Evolutionary conservation across 2,329 filamentous ascomycete species (phyloP), one percentile per base, ranked within the genome.

Genomic region (Cladosporium phlei): DNA sequence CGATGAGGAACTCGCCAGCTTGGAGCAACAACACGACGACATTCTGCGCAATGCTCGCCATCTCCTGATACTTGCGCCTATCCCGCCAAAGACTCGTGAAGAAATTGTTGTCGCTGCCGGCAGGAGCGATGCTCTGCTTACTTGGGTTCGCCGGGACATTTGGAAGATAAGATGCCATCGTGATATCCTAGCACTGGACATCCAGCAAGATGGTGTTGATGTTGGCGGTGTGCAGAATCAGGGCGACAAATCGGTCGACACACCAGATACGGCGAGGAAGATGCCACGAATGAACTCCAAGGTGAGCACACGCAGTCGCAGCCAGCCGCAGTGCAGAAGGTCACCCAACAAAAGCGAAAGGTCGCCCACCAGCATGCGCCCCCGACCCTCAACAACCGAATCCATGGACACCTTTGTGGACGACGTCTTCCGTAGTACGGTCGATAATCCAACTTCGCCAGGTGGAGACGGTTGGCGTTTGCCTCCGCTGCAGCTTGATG

Each of bases 121-220:
- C 5, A 82, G 85, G 6, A 83, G 95, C 68, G 83, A 90, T 47
- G 88, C 88, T 3, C 89, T 91, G 63, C 70, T 98, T 50, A 95
- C 93, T 64, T 96, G 91, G 91, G 83, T 85, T n/a, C 79, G 91
- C 51, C 85, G 94, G 63, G 88, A 95, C 55, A 93, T 96, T 16
- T 96, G 90, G 88, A 86, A 83, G 45, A 79, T 91, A 58, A 91
- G 82, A 60, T 96, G 90, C 55, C 90, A 98, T 65, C 83, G 85
- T 32, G 91, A 96, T 58, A 90, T 97, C 50, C 71, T 98, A 16
- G 74, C 82, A 4, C 77, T 89, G 66, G 93, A 98, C 62, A 71
- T 97, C 7, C 85, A 91, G 46, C 88, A 95, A 55, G 90, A 95
- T 48, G 60, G 60, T n/a, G 53, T 60, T 25, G 55, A 50, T 27